A percentile compares a stretch with the other conserved stretches of the same genome.
phyloP scores from a whole-genome alignment of 2,329 filamentous ascomycete species.

The Hypocrella siamensis region DNA sequence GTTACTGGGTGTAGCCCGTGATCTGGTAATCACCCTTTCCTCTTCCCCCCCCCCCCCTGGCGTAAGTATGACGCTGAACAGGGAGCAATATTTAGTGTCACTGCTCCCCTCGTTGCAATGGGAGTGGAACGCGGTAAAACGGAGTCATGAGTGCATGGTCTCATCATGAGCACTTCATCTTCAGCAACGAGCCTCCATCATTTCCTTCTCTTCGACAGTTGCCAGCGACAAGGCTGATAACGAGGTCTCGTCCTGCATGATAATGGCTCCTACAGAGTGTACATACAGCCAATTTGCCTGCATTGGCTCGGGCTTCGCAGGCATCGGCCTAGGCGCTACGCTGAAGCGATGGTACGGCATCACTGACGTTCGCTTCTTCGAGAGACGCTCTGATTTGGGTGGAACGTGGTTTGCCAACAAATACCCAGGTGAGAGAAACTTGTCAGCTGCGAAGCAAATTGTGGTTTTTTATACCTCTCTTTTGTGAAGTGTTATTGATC shows the following conservation, averaged over 20 bases:
- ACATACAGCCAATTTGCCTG: constrained; percentile 23
- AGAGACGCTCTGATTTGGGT: constrained; percentile 38
- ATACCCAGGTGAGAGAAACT: constrained; percentile 31
- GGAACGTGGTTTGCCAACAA: constrained; percentile 50
- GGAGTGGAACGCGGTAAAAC: too few species aligned
- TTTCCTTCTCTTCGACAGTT: background rate
- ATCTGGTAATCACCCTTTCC: too few species aligned
- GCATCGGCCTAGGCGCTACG: constrained; percentile 43
- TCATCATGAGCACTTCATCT: too few species aligned
- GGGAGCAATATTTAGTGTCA: too few species aligned
- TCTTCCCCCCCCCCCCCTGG: too few species aligned
- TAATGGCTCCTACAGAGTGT: background rate
- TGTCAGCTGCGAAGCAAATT: background rate
- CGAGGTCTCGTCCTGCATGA: background rate
- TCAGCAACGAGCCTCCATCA: too few species aligned
- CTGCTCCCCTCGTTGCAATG: too few species aligned
- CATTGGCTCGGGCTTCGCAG: constrained; percentile 47
- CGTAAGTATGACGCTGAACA: too few species aligned
- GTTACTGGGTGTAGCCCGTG: too few species aligned
- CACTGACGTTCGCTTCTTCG: constrained; percentile 44
- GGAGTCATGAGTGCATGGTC: too few species aligned
- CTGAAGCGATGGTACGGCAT: constrained; percentile 41
- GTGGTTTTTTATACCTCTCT: background rate
- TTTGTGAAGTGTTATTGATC: too few species aligned
- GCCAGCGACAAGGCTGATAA: background rate